Percentiles rank a stretch among this genome's conserved stretches.
Evolutionary conservation across 495 filamentous ascomycete genomes (phyloP).

Genomic region (Chaetomium tenue): DNA sequence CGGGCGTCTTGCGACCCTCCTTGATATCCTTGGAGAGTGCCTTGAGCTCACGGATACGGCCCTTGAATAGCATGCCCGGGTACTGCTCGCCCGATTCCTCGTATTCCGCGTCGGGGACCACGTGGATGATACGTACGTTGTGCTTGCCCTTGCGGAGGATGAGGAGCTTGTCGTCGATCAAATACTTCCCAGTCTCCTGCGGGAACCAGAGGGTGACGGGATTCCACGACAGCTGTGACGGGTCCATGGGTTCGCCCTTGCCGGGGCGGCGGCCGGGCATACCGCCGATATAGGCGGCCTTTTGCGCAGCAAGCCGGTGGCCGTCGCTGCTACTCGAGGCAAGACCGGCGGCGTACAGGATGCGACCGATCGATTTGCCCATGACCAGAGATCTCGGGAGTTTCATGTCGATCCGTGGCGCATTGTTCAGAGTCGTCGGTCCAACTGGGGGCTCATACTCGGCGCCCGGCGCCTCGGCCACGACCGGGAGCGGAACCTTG

Average conservation of each 20-base stretch:
- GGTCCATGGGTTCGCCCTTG: conserved; percentile 45
- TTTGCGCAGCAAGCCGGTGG: conserved; percentile 57
- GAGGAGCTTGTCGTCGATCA: conserved; percentile 62
- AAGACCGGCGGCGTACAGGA: conserved; percentile 68
- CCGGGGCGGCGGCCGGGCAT: conserved; percentile 44
- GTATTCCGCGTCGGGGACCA: conserved; percentile 72
- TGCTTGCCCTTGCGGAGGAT: conserved; percentile 77
- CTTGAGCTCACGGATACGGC: conserved; percentile 37
- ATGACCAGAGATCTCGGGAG: conserved; percentile 65
- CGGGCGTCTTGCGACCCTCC: conserved; percentile 15
- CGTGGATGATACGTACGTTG: conserved; percentile 69
- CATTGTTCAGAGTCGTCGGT: conserved; percentile 50
- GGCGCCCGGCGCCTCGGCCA: not conserved
- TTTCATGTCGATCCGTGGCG: conserved; percentile 54
- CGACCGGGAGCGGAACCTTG: conserved; percentile 23
- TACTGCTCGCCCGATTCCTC: conserved; percentile 42
- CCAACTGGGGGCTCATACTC: conserved; percentile 16
- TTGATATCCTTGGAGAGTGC: conserved; percentile 27
- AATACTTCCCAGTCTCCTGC: conserved; percentile 56
- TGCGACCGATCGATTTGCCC: conserved; percentile 58
- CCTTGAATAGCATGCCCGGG: conserved; percentile 44
- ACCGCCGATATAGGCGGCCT: conserved; percentile 66
- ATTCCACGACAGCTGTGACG: conserved; percentile 58
- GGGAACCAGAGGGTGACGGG: conserved; percentile 58
- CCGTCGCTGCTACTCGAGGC: conserved; percentile 63